These are phyloP conservation scores for Echeveria elegans DNA, from an alignment of 164 flowering plant species.

Conservation along the genomic window DNA sequence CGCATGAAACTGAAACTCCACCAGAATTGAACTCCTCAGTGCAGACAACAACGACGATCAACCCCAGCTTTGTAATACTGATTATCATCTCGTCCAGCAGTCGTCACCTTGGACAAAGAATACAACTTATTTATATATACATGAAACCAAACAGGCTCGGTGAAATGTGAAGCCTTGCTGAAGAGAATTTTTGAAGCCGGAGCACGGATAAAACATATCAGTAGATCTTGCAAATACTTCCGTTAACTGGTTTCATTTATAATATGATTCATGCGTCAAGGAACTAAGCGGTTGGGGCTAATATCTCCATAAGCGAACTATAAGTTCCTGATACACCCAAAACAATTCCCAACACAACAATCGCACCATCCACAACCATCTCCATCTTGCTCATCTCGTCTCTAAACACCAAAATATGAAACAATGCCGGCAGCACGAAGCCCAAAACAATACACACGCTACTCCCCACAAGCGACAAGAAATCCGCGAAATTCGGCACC, in stretches of 20 bases:
- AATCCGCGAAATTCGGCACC: conserved; percentile 89
- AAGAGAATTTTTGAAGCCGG: not conserved
- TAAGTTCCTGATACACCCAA: conserved; percentile 53
- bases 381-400: conserved; percentile 35
- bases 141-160: not conserved
- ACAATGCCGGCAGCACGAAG: conserved; percentile 77
- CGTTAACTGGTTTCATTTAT: not conserved
- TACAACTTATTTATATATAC: not conserved
- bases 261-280: not conserved
- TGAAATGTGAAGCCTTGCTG: not conserved
- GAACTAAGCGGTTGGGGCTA: conserved; percentile 21
- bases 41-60: not conserved
- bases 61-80: not conserved
- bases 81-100: not conserved
- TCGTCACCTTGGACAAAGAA: not conserved
- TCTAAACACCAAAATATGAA: conserved; percentile 59
- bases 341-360: conserved; percentile 44
- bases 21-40: not conserved
- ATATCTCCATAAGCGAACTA: conserved; percentile 41
- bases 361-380: conserved; percentile 24
- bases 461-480: conserved; percentile 79
- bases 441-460: conserved; percentile 59
- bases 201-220: not conserved
- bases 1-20: not conserved
- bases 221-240: not conserved